phyloP scores from a whole-genome alignment of 2,329 filamentous ascomycete genomes.

The Chaetomium strumarium region DNA sequence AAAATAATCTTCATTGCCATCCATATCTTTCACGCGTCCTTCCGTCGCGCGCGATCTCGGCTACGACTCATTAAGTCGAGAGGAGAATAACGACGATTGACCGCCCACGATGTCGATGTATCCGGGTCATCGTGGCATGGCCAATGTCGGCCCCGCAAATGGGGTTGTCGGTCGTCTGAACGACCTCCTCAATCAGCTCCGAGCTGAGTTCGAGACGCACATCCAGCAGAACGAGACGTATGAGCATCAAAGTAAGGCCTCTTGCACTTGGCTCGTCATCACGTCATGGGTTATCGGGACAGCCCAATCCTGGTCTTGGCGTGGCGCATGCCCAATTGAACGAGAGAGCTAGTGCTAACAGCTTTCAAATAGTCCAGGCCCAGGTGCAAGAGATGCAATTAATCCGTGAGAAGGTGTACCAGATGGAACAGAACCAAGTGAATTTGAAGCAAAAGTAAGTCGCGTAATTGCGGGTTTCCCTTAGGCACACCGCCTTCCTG shows the following conservation, averaged over 20 bases:
- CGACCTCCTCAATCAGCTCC: conserved; percentile 86
- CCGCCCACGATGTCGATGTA: conserved; percentile 66
- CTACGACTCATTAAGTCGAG: not conserved
- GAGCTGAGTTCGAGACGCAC: conserved; percentile 85
- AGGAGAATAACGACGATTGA: not conserved
- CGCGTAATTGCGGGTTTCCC: not conserved
- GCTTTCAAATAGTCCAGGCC: conserved; percentile 54
- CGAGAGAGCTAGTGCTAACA: conserved; percentile 12
- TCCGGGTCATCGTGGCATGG: conserved; percentile 77
- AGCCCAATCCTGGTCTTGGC: not conserved
- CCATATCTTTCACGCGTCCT: not conserved
- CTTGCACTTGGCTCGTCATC: not conserved
- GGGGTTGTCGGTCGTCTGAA: conserved; percentile 61
- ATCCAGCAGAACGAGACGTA: conserved; percentile 76
- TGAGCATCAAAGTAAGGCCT: conserved; percentile 82
- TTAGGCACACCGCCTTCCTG: conserved; percentile 15
- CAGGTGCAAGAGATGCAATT: conserved; percentile 95
- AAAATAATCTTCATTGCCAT: conserved; percentile 14
- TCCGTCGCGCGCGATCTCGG: not conserved
- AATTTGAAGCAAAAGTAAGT: conserved; percentile 86
- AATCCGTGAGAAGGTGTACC: conserved; percentile 86
- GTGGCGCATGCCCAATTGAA: not conserved
- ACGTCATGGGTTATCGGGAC: not conserved
- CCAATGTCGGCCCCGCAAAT: conserved; percentile 53
- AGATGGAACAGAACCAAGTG: conserved; percentile 84